Conservation (phyloP, 2,329 filamentous ascomycete species). For the Aspergillus awamori region DNA sequence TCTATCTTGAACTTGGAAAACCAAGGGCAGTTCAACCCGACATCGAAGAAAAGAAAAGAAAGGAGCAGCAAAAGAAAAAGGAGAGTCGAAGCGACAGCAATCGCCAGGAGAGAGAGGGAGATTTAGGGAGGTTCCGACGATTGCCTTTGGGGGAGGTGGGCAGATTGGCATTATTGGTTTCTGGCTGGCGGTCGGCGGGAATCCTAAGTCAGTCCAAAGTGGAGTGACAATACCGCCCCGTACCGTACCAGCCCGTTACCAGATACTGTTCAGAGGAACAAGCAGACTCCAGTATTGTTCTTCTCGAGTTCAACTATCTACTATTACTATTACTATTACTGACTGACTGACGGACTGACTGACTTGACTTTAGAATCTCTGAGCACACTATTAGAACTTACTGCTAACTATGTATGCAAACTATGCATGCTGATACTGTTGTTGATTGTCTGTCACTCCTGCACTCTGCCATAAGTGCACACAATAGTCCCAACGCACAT, state of each 20-base stretch:
- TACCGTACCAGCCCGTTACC: constrained; percentile 4
- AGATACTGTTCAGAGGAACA: neutral
- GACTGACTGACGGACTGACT: too few species aligned
- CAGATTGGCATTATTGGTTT: constrained; percentile 4
- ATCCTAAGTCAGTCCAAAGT: neutral
- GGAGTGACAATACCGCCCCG: constrained; percentile 8
- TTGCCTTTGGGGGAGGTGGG: constrained; percentile 3
- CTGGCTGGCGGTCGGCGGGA: neutral
- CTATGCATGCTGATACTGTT: too few species aligned
- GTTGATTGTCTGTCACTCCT: too few species aligned
- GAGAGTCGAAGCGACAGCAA: neutral
- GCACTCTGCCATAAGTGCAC: neutral
- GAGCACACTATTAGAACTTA: too few species aligned
- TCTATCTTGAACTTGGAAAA: neutral
- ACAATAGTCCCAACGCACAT: neutral
- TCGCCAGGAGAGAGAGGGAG: neutral
- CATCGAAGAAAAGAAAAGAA: neutral
- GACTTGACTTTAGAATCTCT: too few species aligned
- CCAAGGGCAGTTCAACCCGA: neutral
- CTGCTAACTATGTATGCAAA: too few species aligned
- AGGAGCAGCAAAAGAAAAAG: neutral
- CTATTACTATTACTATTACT: too few species aligned
- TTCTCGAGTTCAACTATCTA: too few species aligned
- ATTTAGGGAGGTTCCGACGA: constrained; percentile 5
- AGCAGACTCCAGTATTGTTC: too few species aligned